Evolutionary conservation across 2,329 filamentous ascomycete genomes (phyloP).

Genomic region (Epichloe festucae): DNA sequence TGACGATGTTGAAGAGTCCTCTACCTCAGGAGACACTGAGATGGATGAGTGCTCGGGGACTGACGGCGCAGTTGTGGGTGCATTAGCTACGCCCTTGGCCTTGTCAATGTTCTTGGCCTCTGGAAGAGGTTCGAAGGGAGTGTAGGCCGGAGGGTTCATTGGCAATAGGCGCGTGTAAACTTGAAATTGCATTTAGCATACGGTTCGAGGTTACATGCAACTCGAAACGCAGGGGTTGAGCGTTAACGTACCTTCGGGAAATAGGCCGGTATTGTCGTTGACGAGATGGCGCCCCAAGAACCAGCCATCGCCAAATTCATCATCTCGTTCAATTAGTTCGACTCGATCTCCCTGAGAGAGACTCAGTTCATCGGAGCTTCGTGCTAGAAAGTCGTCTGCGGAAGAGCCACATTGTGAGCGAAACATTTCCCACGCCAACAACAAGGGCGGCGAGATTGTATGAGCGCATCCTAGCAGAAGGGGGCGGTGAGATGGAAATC

Average conservation of each 20-base stretch:
- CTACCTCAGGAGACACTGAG: conserved; percentile 19
- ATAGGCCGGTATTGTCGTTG: conserved; percentile 64
- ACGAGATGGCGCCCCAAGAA: conserved; percentile 63
- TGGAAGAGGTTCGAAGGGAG: conserved; percentile 18
- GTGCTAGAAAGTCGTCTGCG: conserved; percentile 79
- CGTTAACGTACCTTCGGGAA: conserved; percentile 58
- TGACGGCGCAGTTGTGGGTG: conserved; percentile 17
- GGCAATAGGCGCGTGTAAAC: conserved; percentile 50
- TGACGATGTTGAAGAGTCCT: conserved; percentile 24
- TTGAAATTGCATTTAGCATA: conserved; percentile 19
- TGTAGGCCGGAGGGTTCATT: conserved; percentile 25
- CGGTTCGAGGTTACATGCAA: conserved; percentile 1
- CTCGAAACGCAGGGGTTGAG: conserved; percentile 1
- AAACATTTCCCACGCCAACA: background rate
- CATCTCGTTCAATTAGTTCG: conserved; percentile 71
- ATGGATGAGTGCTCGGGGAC: conserved; percentile 15
- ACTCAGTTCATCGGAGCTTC: conserved; percentile 86
- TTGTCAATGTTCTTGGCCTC: conserved; percentile 18
- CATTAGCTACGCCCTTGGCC: conserved; percentile 9
- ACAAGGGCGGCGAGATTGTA: background rate
- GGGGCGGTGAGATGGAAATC: conserved; percentile 13
- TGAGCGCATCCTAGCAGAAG: background rate
- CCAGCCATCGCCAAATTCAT: conserved; percentile 83
- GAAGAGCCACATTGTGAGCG: conserved; percentile 4
- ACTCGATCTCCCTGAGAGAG: conserved; percentile 75